Conservation (phyloP, 306 rosid species). For the Prunus fruticosa region DNA sequence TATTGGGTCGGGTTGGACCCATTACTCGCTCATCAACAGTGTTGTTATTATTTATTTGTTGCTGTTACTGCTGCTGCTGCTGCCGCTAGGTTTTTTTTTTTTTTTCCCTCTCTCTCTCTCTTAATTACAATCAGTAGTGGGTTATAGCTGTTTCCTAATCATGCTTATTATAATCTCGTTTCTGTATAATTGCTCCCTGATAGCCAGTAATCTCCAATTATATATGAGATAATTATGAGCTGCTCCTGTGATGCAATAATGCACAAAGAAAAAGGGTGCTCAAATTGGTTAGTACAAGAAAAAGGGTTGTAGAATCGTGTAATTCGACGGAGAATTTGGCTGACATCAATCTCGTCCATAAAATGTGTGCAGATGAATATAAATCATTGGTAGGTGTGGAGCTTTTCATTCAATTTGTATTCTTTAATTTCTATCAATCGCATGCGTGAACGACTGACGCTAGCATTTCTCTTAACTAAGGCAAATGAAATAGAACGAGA, state of each 20-base stretch:
- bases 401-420: background rate
- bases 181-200: background rate
- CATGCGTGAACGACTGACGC: background rate
- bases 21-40: conserved; percentile 17
- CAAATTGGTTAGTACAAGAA: too few species aligned
- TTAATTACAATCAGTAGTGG: background rate
- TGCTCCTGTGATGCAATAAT: too few species aligned
- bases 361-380: too few species aligned
- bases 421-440: background rate
- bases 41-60: background rate
- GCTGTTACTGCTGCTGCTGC: background rate
- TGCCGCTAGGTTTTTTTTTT: background rate
- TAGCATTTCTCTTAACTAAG: background rate
- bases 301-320: too few species aligned
- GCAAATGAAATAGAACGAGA: background rate
- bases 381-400: too few species aligned
- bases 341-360: too few species aligned
- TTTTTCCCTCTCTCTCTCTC: too few species aligned
- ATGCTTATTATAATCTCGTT: too few species aligned
- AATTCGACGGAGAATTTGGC: too few species aligned
- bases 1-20: conserved; percentile 27
- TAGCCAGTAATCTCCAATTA: background rate
- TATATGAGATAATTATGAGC: too few species aligned
- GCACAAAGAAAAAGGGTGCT: too few species aligned
- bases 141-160: background rate